Conservation (phyloP, 2,329 filamentous ascomycete species). For the Diaporthe ampelina region DNA sequence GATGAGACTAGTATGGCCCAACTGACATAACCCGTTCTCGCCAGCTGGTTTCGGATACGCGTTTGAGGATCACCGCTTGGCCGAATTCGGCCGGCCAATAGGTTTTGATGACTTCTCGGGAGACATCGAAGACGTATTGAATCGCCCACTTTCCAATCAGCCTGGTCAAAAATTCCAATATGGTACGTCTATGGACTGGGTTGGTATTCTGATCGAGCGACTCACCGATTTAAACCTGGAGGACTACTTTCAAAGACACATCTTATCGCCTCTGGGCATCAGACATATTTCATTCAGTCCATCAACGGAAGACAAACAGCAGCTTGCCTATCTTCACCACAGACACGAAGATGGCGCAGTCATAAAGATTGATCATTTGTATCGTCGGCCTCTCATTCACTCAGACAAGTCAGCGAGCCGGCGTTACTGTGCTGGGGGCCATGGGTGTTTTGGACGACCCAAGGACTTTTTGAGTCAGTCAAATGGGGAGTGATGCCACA, state of each 20-base stretch:
- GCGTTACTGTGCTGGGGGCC: background rate
- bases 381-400: background rate
- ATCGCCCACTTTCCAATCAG: background rate
- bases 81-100: background rate
- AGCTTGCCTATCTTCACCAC: background rate
- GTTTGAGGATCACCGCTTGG: background rate
- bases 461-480: background rate
- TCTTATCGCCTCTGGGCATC: background rate
- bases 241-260: background rate
- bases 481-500: no score
- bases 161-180: background rate
- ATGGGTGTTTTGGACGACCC: background rate
- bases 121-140: background rate
- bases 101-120: background rate
- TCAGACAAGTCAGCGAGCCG: background rate
- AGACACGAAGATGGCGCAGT: background rate
- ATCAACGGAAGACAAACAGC: background rate
- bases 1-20: background rate
- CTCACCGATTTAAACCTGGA: background rate
- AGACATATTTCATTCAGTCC: background rate
- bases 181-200: background rate
- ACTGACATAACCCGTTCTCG: background rate
- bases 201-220: background rate
- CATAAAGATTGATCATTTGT: background rate
- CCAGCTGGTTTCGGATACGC: background rate